These are phyloP conservation scores for Anastatica hierochuntica DNA, from an alignment of 345 rosid genomes.

Conservation along the genomic window DNA sequence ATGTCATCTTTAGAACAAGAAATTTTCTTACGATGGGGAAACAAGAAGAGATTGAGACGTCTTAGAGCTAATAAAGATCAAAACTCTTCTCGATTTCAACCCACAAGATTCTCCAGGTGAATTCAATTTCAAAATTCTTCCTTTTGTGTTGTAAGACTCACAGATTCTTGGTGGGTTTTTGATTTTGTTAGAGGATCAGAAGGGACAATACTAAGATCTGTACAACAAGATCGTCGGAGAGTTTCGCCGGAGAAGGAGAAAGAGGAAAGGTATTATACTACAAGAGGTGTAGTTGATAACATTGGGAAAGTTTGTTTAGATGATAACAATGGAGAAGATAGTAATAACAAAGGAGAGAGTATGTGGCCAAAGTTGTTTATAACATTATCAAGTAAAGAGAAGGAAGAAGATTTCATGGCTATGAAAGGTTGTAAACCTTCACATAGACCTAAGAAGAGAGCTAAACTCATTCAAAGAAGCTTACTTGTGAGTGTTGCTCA, in stretches of 20 bases:
- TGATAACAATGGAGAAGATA: slow-evolving; percentile 42
- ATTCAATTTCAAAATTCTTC: background rate
- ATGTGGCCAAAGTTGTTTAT: slow-evolving; percentile 69
- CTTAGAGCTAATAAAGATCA: slow-evolving; percentile 56
- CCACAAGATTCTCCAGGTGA: slow-evolving; percentile 22
- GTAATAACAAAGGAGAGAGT: slow-evolving; percentile 23
- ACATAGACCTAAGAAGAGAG: slow-evolving; percentile 86
- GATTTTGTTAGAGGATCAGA: too few species aligned
- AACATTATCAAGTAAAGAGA: slow-evolving; percentile 72
- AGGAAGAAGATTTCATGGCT: slow-evolving; percentile 91
- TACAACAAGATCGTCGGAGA: slow-evolving; percentile 32
- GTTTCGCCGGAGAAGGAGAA: slow-evolving; percentile 60
- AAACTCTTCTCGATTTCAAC: slow-evolving; percentile 33
- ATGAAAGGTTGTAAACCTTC: slow-evolving; percentile 93
- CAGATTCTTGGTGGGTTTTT: background rate
- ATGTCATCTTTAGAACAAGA: slow-evolving; percentile 32
- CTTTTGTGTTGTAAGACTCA: background rate
- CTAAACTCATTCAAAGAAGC: slow-evolving; percentile 77
- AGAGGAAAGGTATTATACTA: slow-evolving; percentile 68
- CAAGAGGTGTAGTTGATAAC: slow-evolving; percentile 70
- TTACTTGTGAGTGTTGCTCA: slow-evolving; percentile 46
- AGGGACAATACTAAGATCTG: slow-evolving; percentile 32
- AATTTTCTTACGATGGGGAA: slow-evolving; percentile 77
- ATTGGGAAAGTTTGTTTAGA: slow-evolving; percentile 40
- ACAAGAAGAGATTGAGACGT: slow-evolving; percentile 74